A percentile compares a stretch with the other conserved stretches of the same genome.
Evolutionary conservation across 2,329 filamentous ascomycete genomes (phyloP).

Genomic region (Epichloe coenophiala): DNA sequence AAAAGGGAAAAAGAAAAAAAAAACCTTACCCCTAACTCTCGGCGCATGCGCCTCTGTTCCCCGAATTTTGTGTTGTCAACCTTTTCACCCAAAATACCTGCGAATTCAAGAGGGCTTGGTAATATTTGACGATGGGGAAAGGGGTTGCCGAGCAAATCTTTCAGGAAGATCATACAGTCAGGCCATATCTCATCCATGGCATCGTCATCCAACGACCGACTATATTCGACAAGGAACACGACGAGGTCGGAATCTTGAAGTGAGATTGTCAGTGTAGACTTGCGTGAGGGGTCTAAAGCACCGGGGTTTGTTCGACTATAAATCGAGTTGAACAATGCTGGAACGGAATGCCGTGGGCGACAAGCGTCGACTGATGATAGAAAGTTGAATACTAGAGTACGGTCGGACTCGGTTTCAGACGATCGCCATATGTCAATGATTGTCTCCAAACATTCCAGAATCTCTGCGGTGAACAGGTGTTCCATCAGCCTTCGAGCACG

Average conservation of each 20-base stretch:
- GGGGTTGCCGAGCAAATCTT: slow-evolving; percentile 81
- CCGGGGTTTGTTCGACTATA: slow-evolving; percentile 84
- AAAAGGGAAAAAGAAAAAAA: too few relatives aligned
- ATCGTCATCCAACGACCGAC: slow-evolving; percentile 82
- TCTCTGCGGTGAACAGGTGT: slow-evolving; percentile 84
- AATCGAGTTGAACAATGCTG: slow-evolving; percentile 88
- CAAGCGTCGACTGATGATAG: slow-evolving; percentile 86
- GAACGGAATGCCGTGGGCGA: slow-evolving; percentile 79
- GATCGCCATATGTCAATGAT: slow-evolving; percentile 72
- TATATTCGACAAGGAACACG: slow-evolving; percentile 81
- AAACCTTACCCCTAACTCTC: slow-evolving; percentile 59
- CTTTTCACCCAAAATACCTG: slow-evolving; percentile 81
- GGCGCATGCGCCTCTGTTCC: slow-evolving; percentile 82
- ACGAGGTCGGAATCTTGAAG: slow-evolving; percentile 74
- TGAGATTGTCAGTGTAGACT: slow-evolving; percentile 79
- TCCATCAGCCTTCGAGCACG: slow-evolving; percentile 77
- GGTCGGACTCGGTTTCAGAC: slow-evolving; percentile 30
- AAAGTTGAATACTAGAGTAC: slow-evolving; percentile 64
- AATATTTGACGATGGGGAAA: slow-evolving; percentile 89
- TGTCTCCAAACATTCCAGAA: slow-evolving; percentile 85
- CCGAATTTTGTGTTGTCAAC: slow-evolving; percentile 97
- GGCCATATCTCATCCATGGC: slow-evolving; percentile 97
- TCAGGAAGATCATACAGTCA: slow-evolving; percentile 82
- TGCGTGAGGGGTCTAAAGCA: slow-evolving; percentile 63
- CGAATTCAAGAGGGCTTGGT: slow-evolving; percentile 75